These are phyloP conservation scores for Eucalyptus coolabah DNA, from an alignment of 345 rosid species.

Conservation along the genomic window DNA sequence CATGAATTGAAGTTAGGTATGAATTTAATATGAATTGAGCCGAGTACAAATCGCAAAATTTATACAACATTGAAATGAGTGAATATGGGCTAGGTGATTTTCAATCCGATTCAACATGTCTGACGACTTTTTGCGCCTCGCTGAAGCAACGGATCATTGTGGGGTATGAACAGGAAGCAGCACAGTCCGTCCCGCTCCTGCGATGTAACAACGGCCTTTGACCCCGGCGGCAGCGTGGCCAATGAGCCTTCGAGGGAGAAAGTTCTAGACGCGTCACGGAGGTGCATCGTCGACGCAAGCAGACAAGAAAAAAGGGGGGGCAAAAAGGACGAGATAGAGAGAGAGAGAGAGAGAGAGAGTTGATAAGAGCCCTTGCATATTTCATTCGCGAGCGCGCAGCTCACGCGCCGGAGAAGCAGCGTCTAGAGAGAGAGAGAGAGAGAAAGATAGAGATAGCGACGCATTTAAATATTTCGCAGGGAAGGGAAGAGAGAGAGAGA, in stretches of 20 bases:
- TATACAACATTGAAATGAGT: no score
- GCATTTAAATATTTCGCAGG: background rate
- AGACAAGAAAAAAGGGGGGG: background rate
- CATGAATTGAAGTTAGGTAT: no score
- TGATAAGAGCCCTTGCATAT: background rate
- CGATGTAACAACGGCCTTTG: background rate
- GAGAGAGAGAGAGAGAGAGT: background rate
- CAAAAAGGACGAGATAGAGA: background rate
- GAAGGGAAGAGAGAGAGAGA: background rate
- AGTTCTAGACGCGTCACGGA: background rate
- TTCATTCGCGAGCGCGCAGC: background rate
- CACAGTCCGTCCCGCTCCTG: background rate
- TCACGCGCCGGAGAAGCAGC: background rate
- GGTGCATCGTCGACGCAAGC: background rate
- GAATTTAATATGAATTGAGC: no score
- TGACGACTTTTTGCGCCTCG: background rate
- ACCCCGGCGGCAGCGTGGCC: background rate
- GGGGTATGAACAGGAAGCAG: background rate
- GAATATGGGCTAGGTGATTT: no score
- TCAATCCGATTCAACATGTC: background rate
- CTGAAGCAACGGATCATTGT: background rate
- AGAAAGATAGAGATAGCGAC: background rate
- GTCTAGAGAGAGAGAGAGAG: background rate
- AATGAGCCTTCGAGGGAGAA: background rate
- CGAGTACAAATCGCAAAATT: fast-evolving